Evolutionary conservation across 306 rosid genomes (phyloP), one percentile per base, ranked within the genome.

Genomic region (Vachellia pachyceras): DNA sequence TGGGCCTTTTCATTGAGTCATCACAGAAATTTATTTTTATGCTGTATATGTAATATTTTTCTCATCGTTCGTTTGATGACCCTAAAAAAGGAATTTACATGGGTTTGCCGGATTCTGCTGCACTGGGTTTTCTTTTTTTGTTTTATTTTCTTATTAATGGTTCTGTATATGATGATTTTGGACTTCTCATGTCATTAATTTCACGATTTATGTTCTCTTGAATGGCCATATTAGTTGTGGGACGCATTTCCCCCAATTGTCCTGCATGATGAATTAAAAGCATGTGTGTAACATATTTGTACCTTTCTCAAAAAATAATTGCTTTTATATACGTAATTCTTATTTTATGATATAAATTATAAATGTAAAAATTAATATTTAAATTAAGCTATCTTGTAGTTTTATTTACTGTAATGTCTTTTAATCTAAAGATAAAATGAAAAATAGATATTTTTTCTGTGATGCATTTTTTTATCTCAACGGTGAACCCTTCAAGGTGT

Each of bases 31-130:
- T 76, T 69, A 78, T 87, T 81, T 73, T 52, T 52, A 67, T n/a
- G 87, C 80, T 84, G 90, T 89, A 84, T 77, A 81, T 89, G 84
- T 82, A 71, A 82, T 78, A 69, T 63, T 75, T 75, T 80, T 77
- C 76, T 68, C 64, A 55, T 71, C 10, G 77, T 54, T 79, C 73
- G 81, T 82, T 79, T 81, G 41, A 74, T 70, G 85, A 74, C 85
- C 72, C 61, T n/a, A 13, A 40, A 35, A 70, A 76, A 69, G 78
- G 77, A 76, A 46, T 61, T 69, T 69, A 60, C 63, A 17, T 75
- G 74, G 70, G 86, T 77, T 76, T 82, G 82, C 86, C 79, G 76
- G 88, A 60, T 66, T 74, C 80, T 77, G 78, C 61, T 55, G 29
- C 76, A 41, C 78, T 64, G 81, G 67, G 75, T 79, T 86, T 78